A percentile compares a stretch with the other conserved stretches of the same genome.
Evolutionary conservation across 305 asterid species (phyloP).

Genomic region (Stenogyne calaminthoides): DNA sequence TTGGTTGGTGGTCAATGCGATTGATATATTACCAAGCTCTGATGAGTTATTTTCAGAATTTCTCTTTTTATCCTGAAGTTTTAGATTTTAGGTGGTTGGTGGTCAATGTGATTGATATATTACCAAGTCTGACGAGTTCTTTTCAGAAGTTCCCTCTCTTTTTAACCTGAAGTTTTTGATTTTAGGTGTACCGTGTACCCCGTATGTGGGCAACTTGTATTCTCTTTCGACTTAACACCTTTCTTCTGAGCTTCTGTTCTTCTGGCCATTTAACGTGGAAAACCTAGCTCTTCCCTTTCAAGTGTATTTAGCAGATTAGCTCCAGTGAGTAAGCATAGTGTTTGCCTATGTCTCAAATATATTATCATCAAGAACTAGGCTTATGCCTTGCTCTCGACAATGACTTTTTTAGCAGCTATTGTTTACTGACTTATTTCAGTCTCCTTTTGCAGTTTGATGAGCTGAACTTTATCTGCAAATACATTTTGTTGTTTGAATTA

Average conservation of each 20-base stretch:
- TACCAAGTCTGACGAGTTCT: conserved; percentile 14
- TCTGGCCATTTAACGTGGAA: not conserved
- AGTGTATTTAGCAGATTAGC: no score
- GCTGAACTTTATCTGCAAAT: conserved; percentile 20
- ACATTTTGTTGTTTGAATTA: conserved; percentile 20
- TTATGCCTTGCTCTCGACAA: conserved; percentile 1
- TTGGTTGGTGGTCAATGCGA: conserved; percentile 3
- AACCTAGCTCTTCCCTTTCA: not conserved
- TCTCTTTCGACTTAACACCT: not conserved
- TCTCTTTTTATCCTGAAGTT: conserved; percentile 17
- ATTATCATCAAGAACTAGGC: not conserved
- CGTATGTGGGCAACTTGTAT: not conserved
- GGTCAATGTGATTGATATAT: not conserved
- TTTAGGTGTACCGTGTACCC: not conserved
- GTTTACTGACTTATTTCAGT: conserved; percentile 6
- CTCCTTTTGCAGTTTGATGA: conserved; percentile 5
- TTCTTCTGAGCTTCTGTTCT: not conserved
- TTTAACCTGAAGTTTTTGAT: conserved; percentile 19
- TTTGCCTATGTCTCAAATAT: not conserved
- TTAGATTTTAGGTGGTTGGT: not conserved
- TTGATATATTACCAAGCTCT: conserved; percentile 18
- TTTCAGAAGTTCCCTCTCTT: not conserved
- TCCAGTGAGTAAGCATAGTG: not conserved
- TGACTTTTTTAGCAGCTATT: conserved; percentile 19
- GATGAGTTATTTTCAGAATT: not conserved